Evolutionary conservation across 345 rosid species (phyloP).

Genomic region (Excoecaria agallocha): DNA sequence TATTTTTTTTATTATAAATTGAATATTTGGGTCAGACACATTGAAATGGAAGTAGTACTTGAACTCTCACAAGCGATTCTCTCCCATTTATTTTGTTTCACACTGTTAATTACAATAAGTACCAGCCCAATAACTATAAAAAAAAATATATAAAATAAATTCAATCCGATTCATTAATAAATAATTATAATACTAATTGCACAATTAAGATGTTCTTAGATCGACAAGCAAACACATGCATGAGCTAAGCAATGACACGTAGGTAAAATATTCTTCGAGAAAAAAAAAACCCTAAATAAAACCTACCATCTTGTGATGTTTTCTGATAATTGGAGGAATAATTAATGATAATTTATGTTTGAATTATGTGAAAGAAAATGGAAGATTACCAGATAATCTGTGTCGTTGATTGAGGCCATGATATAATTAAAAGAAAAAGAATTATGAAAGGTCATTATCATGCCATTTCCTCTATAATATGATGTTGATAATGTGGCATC

Average conservation of each 20-base stretch:
- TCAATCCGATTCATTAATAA: too few species aligned
- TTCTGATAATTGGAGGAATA: neutral
- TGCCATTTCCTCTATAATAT: constrained; percentile 29
- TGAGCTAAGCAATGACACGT: neutral
- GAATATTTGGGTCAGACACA: too few species aligned
- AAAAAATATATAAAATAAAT: too few species aligned
- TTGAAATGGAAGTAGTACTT: too few species aligned
- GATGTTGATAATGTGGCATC: constrained; percentile 28
- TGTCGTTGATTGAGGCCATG: constrained; percentile 33
- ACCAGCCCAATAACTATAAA: too few species aligned
- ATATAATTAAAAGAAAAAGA: constrained; percentile 12
- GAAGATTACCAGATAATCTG: constrained; percentile 13
- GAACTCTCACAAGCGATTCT: too few species aligned
- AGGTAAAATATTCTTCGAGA: neutral
- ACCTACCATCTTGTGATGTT: neutral
- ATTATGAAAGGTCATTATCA: constrained; percentile 3
- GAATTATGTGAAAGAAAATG: constrained; percentile 9
- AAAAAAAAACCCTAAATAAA: neutral
- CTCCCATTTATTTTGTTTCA: too few species aligned
- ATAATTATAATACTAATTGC: too few species aligned
- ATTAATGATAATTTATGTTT: constrained; percentile 7
- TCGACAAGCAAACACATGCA: too few species aligned
- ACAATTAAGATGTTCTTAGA: too few species aligned
- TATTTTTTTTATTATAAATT: too few species aligned
- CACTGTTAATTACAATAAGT: too few species aligned